phyloP scores from a whole-genome alignment of 2,329 filamentous ascomycete genomes.

The Lachnellula cervina region DNA sequence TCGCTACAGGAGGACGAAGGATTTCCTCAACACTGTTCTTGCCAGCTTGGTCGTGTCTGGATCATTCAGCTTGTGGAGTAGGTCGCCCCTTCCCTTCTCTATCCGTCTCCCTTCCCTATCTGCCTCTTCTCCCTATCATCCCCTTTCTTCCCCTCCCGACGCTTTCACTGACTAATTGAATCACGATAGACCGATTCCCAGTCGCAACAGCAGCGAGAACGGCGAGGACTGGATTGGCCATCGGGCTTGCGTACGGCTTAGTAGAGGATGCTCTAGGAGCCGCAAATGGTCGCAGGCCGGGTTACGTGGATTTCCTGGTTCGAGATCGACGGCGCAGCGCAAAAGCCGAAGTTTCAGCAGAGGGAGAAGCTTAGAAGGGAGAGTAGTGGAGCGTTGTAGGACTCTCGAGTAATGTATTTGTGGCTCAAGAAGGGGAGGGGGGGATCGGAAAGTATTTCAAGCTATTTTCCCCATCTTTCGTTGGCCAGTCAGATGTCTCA shows the following conservation, averaged over 20 bases:
- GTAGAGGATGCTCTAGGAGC: constrained; percentile 71
- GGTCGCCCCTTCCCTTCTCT: constrained; percentile 31
- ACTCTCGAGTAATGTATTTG: too few relatives aligned
- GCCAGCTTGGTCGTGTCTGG: constrained; percentile 83
- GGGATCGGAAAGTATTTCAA: background rate
- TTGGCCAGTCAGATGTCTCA: background rate
- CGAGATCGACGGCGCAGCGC: constrained; percentile 32
- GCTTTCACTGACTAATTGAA: constrained; percentile 2
- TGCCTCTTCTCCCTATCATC: too few relatives aligned
- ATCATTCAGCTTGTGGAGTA: constrained; percentile 81
- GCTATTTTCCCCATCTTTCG: background rate
- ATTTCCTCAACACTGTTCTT: constrained; percentile 75
- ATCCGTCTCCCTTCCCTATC: too few relatives aligned
- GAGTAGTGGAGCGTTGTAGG: too few relatives aligned
- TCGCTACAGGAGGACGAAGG: constrained; percentile 61
- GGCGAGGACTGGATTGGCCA: constrained; percentile 71
- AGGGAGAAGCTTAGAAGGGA: background rate
- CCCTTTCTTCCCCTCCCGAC: background rate
- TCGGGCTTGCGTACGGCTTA: constrained; percentile 75
- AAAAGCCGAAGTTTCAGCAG: background rate
- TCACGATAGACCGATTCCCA: constrained; percentile 66
- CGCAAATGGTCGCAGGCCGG: constrained; percentile 64
- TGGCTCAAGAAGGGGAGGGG: too few relatives aligned
- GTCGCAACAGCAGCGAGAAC: constrained; percentile 71
- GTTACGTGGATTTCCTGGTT: constrained; percentile 66